Base-by-base conservation (phyloP, 495 filamentous ascomycete genomes). In the Ascodesmis nigricans region DNA sequence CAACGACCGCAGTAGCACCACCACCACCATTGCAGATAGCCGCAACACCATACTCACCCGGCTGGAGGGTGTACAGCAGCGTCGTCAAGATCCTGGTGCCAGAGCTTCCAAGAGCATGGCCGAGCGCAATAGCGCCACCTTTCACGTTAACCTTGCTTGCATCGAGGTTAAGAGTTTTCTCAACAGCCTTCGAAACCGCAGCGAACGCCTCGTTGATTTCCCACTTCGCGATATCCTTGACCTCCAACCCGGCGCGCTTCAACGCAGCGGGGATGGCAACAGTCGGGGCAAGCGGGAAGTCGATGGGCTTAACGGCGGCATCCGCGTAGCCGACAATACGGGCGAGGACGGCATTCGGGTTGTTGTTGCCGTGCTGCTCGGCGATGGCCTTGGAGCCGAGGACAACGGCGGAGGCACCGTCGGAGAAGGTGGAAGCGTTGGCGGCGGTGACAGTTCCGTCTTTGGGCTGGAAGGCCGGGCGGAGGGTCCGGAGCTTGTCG, bases 191-290 rank as follows among this genome's bases (percentile, higher is more conserved):
- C 55, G 92, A 91, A 9, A 93, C 84, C 0, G 78, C 84, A 9
- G 84, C 84, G 53, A 97, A 97, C 0, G 87, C 87, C 53, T 97
- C 87, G 54, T 97, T 97, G 57, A 97, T 87, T 55, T 97, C 87
- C 83, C 84, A 93, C 2, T 91, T 58, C 2, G 82, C 71, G 14
- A 97, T 77, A 45, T 97, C 74, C 16, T 87, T 72, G 57, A 78
- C 75, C 30, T 67, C 75, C 41, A 97, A 79, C 5, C 84, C 82
- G 1, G 87, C 87, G 34, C 80, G 67, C 50, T 75, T 66, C 28
- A 97, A 58, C n/a, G 79, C 82, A 45, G 90, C 71, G 2, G 83
- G 80, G 1, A 97, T 83, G 0, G 83, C 87, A 52, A 87, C 77
- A 17, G 87, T 72, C 0, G 87, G 87, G 4, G 87, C 87, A 14